phyloP scores from a whole-genome alignment of 2,329 filamentous ascomycete species.

The Tricladium varicosporioides region DNA sequence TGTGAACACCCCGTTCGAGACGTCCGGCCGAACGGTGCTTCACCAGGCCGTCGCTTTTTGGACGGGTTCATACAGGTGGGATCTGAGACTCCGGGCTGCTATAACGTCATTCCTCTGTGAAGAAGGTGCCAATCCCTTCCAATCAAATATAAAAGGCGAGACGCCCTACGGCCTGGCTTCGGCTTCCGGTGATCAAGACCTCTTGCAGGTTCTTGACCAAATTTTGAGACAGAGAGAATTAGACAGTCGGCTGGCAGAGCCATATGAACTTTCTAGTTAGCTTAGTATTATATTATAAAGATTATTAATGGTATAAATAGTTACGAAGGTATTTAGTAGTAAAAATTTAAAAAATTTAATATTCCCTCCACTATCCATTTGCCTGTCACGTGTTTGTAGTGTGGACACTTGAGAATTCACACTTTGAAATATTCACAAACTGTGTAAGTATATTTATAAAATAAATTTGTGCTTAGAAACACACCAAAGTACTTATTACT shows the following conservation, averaged over 20 bases:
- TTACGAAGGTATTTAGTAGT: too few relatives aligned
- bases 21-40: not conserved
- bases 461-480: too few relatives aligned
- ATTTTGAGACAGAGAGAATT: not conserved
- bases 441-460: too few relatives aligned
- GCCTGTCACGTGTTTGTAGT: too few relatives aligned
- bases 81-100: not conserved
- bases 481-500: too few relatives aligned
- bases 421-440: too few relatives aligned
- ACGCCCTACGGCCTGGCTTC: not conserved
- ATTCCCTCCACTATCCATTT: too few relatives aligned
- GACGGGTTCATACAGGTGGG: not conserved
- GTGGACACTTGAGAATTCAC: too few relatives aligned
- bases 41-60: constrained; percentile 1
- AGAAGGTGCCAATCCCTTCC: not conserved
- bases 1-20: not conserved
- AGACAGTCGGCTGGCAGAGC: not conserved
- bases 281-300: not conserved
- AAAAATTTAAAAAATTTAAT: too few relatives aligned
- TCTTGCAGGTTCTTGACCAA: not conserved
- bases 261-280: not conserved
- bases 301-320: too few relatives aligned
- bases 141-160: not conserved
- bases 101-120: not conserved
- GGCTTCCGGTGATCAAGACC: not conserved